Percentiles rank a stretch among this genome's conserved stretches.
Evolutionary conservation across 176 grass and related monocot genomes (phyloP).

Genomic region (Aegilops umbellulata): DNA sequence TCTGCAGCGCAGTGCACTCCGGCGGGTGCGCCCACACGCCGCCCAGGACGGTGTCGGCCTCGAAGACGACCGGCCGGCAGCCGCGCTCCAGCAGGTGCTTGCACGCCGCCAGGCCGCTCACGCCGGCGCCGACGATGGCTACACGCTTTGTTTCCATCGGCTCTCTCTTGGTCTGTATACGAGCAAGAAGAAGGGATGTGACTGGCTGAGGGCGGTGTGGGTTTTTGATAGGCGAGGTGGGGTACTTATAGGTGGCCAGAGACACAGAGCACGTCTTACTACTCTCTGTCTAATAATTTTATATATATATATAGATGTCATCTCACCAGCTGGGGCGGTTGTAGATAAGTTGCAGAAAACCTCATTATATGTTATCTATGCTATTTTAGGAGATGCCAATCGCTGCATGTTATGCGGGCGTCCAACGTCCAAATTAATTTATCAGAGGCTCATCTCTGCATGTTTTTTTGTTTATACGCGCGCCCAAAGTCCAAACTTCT

Average conservation of each 20-base stretch:
- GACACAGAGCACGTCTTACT: neutral
- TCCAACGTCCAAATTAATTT: neutral
- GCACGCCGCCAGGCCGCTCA: slow-evolving; percentile 14
- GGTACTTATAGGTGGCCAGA: neutral
- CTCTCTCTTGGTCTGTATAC: neutral
- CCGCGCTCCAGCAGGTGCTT: slow-evolving; percentile 14
- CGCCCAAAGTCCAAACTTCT: neutral
- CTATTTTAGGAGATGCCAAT: neutral
- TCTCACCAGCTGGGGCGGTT: neutral
- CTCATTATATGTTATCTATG: neutral
- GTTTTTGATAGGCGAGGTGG: neutral
- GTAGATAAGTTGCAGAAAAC: neutral
- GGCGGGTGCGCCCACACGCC: slow-evolving; percentile 51
- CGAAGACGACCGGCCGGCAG: neutral
- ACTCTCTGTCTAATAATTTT: no score
- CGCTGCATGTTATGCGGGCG: neutral
- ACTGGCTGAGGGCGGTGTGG: neutral
- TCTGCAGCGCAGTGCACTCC: slow-evolving; percentile 56
- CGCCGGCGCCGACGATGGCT: slow-evolving; percentile 1
- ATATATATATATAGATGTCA: neutral
- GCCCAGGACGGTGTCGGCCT: slow-evolving; percentile 3
- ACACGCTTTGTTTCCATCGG: neutral
- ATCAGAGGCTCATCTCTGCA: neutral
- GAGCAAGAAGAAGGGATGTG: neutral
- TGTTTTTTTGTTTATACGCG: neutral